phyloP scores from a whole-genome alignment of 495 filamentous ascomycete species.

The Podospora tetraspora region DNA sequence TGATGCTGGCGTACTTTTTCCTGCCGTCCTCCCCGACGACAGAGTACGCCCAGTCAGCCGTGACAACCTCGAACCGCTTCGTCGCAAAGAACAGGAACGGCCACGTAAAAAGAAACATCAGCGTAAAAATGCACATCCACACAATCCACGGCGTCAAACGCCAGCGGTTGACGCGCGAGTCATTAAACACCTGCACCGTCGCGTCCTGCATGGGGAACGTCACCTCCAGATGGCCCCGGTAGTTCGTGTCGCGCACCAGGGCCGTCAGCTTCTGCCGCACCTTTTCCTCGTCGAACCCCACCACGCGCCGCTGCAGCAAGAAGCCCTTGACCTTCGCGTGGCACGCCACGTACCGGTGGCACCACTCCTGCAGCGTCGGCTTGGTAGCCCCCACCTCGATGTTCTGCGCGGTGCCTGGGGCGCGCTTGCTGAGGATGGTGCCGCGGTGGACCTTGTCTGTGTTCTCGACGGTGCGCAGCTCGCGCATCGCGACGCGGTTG shows the following conservation, averaged over 20 bases:
- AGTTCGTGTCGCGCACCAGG: conserved; percentile 54
- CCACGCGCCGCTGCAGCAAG: conserved; percentile 43
- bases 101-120: conserved; percentile 60
- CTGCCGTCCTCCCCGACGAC: conserved; percentile 18
- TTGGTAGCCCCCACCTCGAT: conserved; percentile 33
- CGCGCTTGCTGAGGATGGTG: conserved; percentile 36
- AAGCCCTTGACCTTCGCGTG: conserved; percentile 48
- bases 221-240: conserved; percentile 51
- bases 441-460: conserved; percentile 38
- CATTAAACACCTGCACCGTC: conserved; percentile 50
- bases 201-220: conserved; percentile 47
- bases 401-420: conserved; percentile 35
- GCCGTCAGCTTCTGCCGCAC: conserved; percentile 40
- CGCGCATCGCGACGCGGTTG: conserved; percentile 24
- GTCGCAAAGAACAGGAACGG: conserved; percentile 58
- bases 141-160: conserved; percentile 51
- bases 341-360: conserved; percentile 49
- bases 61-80: conserved; percentile 54
- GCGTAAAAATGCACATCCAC: conserved; percentile 55
- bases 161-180: conserved; percentile 50
- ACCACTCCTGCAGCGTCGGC: conserved; percentile 51
- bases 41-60: conserved; percentile 50
- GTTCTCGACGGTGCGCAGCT: conserved; percentile 37
- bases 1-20: conserved; percentile 42
- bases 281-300: conserved; percentile 45